A percentile compares a stretch with the other conserved stretches of the same genome.
Evolutionary conservation across 805 yeast genomes (phyloP).

Genomic region (Zygoascus bituminiphila): DNA sequence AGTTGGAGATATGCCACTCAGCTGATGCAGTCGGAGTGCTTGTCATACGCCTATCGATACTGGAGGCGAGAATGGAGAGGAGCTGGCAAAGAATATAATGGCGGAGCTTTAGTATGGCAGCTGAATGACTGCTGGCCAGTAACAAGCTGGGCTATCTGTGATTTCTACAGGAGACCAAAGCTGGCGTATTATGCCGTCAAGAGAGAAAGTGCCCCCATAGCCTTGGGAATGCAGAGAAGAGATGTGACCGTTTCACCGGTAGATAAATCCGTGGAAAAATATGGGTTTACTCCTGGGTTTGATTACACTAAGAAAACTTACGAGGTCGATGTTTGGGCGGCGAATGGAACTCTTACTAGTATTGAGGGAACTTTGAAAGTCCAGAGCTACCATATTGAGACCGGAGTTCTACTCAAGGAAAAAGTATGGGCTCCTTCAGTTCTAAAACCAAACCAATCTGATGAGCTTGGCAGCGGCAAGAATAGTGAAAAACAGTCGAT

Average conservation of each 20-base stretch:
- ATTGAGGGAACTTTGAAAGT: slow-evolving; percentile 24
- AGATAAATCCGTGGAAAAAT: slow-evolving; percentile 26
- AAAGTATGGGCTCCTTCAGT: slow-evolving; percentile 1
- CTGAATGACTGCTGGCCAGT: slow-evolving; percentile 48
- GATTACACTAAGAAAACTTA: slow-evolving; percentile 8
- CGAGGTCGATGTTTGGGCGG: slow-evolving; percentile 36
- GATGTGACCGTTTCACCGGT: slow-evolving; percentile 18
- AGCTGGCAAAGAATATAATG: slow-evolving; percentile 29
- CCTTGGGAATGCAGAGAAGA: slow-evolving; percentile 31
- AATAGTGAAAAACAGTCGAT: slow-evolving; percentile 9
- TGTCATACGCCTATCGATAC: slow-evolving; percentile 37
- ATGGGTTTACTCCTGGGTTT: slow-evolving; percentile 1
- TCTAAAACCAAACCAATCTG: slow-evolving; percentile 26
- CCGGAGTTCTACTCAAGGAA: slow-evolving; percentile 27
- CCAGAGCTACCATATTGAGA: slow-evolving; percentile 27
- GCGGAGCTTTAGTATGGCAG: slow-evolving; percentile 49
- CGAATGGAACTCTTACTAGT: slow-evolving; percentile 25
- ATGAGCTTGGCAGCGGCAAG: slow-evolving; percentile 24
- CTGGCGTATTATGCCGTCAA: slow-evolving; percentile 41
- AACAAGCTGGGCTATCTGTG: slow-evolving; percentile 42
- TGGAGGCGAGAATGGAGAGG: slow-evolving; percentile 42
- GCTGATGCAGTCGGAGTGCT: slow-evolving; percentile 44
- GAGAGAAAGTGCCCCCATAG: slow-evolving; percentile 32
- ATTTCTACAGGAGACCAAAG: slow-evolving; percentile 36
- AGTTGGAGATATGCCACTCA: slow-evolving; percentile 46